phyloP scores from a whole-genome alignment of 495 filamentous ascomycete genomes.

The Hypomontagnella monticulosa region DNA sequence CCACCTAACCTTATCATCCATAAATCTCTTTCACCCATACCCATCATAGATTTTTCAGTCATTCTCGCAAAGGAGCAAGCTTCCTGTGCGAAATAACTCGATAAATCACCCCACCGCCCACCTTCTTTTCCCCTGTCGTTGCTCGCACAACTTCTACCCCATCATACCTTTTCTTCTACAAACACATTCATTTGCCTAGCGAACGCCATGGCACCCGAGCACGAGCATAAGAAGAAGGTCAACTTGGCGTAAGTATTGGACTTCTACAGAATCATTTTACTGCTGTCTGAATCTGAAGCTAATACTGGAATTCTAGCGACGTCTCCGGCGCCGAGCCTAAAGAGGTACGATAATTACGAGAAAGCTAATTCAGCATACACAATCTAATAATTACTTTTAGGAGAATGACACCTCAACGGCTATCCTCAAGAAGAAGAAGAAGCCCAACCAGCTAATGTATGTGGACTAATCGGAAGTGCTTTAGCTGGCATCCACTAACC shows the following conservation, averaged over 20 bases:
- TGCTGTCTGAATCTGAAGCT: constrained; percentile 35
- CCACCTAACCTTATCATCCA: constrained; percentile 23
- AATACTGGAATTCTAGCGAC: constrained; percentile 71
- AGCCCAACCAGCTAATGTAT: constrained; percentile 97
- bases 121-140: constrained; percentile 12
- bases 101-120: constrained; percentile 3
- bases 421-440: constrained; percentile 99
- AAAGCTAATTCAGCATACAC: constrained; percentile 35
- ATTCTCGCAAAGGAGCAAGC: constrained; percentile 19
- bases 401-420: constrained; percentile 94
- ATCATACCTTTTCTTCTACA: constrained; percentile 27
- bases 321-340: constrained; percentile 87
- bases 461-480: constrained; percentile 43
- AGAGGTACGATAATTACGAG: constrained; percentile 67
- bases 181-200: constrained; percentile 48
- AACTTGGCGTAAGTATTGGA: constrained; percentile 79
- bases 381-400: constrained; percentile 57
- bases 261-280: constrained; percentile 8
- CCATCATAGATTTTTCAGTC: neutral
- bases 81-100: constrained; percentile 19
- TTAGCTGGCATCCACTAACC: constrained; percentile 49
- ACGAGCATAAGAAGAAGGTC: constrained; percentile 91
- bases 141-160: constrained; percentile 18
- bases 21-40: constrained; percentile 6
- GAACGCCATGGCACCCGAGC: constrained; percentile 58